These are phyloP conservation scores for Chaetomium strumarium DNA, from an alignment of 2,329 filamentous ascomycete genomes.

Conservation along the genomic window DNA sequence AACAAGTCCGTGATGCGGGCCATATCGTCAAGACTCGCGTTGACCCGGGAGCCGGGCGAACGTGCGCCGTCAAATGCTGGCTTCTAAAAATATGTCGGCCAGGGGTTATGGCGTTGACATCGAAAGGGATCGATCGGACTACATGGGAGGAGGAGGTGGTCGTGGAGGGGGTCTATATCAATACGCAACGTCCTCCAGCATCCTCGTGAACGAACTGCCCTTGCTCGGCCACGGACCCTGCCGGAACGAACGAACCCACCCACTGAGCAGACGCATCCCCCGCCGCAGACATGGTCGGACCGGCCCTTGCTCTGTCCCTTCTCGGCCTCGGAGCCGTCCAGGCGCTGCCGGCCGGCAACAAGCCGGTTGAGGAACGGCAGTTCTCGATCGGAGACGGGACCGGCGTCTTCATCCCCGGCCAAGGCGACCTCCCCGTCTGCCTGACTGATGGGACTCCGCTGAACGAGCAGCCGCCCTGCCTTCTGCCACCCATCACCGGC, in stretches of 20 bases:
- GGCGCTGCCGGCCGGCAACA: conserved; percentile 22
- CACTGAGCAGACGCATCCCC: conserved; percentile 11
- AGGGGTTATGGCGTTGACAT: conserved; percentile 9
- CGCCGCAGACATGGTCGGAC: conserved; percentile 24
- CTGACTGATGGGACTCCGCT: conserved; percentile 7
- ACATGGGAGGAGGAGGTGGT: neutral
- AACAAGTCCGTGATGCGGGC: conserved; percentile 11
- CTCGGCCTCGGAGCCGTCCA: conserved; percentile 26
- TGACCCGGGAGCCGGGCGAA: conserved; percentile 13
- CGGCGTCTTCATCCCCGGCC: conserved; percentile 16
- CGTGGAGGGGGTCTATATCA: conserved; percentile 19
- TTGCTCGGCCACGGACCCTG: conserved; percentile 15
- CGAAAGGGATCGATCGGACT: conserved; percentile 2
- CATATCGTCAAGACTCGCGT: conserved; percentile 16
- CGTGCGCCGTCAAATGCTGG: conserved; percentile 8
- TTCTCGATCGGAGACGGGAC: conserved; percentile 15
- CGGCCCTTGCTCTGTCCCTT: conserved; percentile 22
- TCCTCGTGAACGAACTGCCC: neutral
- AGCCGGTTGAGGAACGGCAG: conserved; percentile 18
- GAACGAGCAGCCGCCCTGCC: conserved; percentile 17
- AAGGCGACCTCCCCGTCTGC: conserved; percentile 11
- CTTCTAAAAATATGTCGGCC: conserved; percentile 24
- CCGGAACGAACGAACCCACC: conserved; percentile 9
- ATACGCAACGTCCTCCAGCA: conserved; percentile 6
- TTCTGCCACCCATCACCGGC: conserved; percentile 16